A percentile compares a stretch with the other conserved stretches of the same genome.
Evolutionary conservation across 1,139 yeast species (phyloP).

Genomic region (Kurtzmaniella quercitrusa): DNA sequence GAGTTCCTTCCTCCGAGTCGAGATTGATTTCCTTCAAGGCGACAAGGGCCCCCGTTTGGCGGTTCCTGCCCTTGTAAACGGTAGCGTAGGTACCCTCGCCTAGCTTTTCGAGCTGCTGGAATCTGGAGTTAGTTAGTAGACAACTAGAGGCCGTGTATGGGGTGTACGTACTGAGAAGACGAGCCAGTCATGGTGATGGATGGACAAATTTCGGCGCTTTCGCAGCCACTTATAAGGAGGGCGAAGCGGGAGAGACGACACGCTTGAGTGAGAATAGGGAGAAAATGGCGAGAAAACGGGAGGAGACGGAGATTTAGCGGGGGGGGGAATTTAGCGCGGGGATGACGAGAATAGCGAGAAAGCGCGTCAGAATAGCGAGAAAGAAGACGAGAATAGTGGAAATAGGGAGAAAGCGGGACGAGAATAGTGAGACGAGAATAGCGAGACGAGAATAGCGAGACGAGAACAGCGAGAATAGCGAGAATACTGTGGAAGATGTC

Average conservation of each 20-base stretch:
- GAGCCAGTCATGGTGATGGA: constrained; percentile 21
- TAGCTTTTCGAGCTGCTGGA: constrained; percentile 73
- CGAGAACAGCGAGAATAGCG: neutral
- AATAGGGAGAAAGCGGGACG: too few species aligned
- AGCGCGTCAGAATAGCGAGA: neutral
- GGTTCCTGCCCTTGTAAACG: constrained; percentile 91
- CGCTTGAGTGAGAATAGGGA: neutral
- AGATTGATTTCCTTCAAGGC: constrained; percentile 92
- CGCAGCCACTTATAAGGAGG: constrained; percentile 2
- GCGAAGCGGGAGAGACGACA: neutral
- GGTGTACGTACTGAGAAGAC: constrained; percentile 24
- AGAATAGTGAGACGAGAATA: too few species aligned
- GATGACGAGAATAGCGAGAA: neutral
- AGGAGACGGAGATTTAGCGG: too few species aligned
- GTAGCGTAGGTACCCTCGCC: constrained; percentile 99
- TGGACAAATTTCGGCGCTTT: neutral
- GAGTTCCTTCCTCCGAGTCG: constrained; percentile 97
- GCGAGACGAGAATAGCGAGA: neutral
- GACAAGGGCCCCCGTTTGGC: constrained; percentile 87
- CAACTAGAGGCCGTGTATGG: neutral
- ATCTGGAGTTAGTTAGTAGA: constrained; percentile 19
- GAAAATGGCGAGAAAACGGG: neutral
- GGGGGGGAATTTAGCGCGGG: too few species aligned
- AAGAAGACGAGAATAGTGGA: too few species aligned
- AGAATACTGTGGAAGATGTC: neutral